phyloP scores from a whole-genome alignment of 2,329 filamentous ascomycete genomes.

The Clonostachys chloroleuca region DNA sequence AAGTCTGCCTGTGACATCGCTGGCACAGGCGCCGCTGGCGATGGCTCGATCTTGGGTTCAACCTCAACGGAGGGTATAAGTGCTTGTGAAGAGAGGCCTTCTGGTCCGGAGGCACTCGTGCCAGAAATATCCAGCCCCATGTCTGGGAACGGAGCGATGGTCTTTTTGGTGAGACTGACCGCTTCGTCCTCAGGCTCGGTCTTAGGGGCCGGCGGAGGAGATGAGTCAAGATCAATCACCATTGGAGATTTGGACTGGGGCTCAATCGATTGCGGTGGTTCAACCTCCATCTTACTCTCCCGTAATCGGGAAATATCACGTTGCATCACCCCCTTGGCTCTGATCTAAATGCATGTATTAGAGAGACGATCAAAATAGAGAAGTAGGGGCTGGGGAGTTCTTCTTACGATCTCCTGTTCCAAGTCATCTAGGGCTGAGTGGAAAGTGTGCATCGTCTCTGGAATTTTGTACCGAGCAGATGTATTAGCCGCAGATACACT shows the following conservation, averaged over 20 bases:
- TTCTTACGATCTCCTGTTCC: conserved; percentile 49
- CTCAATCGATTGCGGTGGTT: conserved; percentile 20
- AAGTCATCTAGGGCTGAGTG: conserved; percentile 51
- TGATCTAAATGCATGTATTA: conserved; percentile 15
- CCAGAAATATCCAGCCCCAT: conserved; percentile 42
- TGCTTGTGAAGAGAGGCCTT: no score
- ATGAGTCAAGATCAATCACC: conserved; percentile 28
- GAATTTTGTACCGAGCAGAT: conserved; percentile 33
- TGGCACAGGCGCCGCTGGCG: conserved; percentile 6
- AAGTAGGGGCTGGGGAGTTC: no score
- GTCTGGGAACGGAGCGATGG: conserved; percentile 50
- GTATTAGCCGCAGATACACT: conserved; percentile 22
- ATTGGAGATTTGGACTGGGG: conserved; percentile 26
- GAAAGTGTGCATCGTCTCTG: conserved; percentile 41
- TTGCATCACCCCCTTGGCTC: conserved; percentile 49
- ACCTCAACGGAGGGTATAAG: no score
- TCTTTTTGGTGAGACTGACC: conserved; percentile 16
- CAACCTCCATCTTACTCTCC: neutral
- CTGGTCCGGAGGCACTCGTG: neutral
- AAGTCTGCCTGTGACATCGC: conserved; percentile 6
- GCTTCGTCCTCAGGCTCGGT: conserved; percentile 11
- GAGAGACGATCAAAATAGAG: no score
- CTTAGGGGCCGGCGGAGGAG: conserved; percentile 15
- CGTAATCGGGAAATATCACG: conserved; percentile 37
- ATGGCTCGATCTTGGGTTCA: no score